These are phyloP conservation scores for Glebionis coronaria DNA, from an alignment of 129 eudicot species.

Conservation along the genomic window DNA sequence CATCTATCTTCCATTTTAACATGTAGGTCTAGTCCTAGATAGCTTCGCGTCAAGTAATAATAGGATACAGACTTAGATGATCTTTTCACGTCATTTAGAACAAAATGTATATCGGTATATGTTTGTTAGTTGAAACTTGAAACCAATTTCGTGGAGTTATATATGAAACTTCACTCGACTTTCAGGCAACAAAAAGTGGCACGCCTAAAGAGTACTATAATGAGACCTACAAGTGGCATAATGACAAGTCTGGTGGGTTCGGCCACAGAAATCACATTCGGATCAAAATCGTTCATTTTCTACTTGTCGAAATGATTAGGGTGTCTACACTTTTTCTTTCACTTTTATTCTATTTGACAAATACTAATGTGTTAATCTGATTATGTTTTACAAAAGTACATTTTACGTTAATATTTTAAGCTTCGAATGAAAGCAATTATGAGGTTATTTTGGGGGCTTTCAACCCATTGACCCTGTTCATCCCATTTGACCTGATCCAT, in stretches of 20 bases:
- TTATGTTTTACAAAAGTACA: too few relatives aligned
- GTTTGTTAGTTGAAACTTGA: neutral
- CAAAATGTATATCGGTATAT: neutral
- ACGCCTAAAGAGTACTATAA: neutral
- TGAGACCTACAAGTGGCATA: neutral
- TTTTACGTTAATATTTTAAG: too few relatives aligned
- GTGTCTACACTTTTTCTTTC: too few relatives aligned
- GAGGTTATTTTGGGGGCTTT: neutral
- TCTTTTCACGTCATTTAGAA: neutral
- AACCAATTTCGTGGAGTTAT: neutral
- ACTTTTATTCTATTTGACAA: too few relatives aligned
- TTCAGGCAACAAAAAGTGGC: neutral
- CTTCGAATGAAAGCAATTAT: too few relatives aligned
- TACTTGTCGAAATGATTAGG: too few relatives aligned
- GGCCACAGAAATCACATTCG: neutral
- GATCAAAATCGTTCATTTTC: neutral
- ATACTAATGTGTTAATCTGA: too few relatives aligned
- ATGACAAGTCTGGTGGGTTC: neutral
- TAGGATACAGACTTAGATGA: neutral
- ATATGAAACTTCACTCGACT: neutral
- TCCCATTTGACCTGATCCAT: neutral
- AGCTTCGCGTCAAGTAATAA: slow-evolving; percentile 5
- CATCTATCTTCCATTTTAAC: neutral
- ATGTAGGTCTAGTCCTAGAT: neutral
- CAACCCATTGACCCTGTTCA: neutral